These are phyloP conservation scores for Malus domestica DNA, from an alignment of 306 rosid genomes.

Conservation along the genomic window DNA sequence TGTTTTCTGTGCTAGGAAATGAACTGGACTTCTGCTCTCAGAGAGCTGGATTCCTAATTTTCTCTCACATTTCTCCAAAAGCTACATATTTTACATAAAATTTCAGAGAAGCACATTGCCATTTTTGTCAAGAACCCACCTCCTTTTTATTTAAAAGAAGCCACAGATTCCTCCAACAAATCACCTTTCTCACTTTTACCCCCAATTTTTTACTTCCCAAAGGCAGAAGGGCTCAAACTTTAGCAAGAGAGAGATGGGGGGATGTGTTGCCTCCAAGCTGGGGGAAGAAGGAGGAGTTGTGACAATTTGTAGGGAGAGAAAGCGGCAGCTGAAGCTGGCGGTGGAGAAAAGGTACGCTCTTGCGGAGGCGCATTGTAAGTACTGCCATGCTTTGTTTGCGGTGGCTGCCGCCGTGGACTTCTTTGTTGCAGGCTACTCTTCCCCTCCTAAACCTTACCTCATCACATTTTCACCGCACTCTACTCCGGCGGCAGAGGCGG, in stretches of 20 bases:
- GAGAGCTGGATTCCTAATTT: conserved; percentile 16
- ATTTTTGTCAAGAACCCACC: conserved; percentile 28
- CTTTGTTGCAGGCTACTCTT: conserved; percentile 84
- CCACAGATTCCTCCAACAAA: conserved; percentile 35
- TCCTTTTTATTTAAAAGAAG: conserved; percentile 40
- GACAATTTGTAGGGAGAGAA: conserved; percentile 81
- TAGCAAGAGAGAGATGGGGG: conserved; percentile 61
- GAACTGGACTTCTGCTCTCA: conserved; percentile 21
- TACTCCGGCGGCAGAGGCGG: conserved; percentile 34
- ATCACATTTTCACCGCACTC: conserved; percentile 76
- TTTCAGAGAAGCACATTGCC: conserved; percentile 20
- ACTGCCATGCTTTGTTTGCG: conserved; percentile 60
- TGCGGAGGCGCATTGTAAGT: conserved; percentile 87
- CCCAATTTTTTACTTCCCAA: conserved; percentile 6
- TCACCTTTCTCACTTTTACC: conserved; percentile 29
- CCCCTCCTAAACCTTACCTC: conserved; percentile 75
- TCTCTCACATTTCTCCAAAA: conserved; percentile 18
- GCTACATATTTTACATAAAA: conserved; percentile 20
- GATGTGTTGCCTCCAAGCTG: conserved; percentile 90
- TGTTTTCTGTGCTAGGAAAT: conserved; percentile 2
- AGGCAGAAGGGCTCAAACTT: conserved; percentile 13
- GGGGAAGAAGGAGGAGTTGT: conserved; percentile 87
- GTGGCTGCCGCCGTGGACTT: conserved; percentile 73
- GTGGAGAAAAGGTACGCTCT: conserved; percentile 80
- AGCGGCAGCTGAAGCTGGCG: conserved; percentile 58